Percentiles rank a stretch among this genome's conserved stretches.
Evolutionary conservation across 1,284 basidiomycete genomes (phyloP).

Genomic region (Sanghuangporus baumii): DNA sequence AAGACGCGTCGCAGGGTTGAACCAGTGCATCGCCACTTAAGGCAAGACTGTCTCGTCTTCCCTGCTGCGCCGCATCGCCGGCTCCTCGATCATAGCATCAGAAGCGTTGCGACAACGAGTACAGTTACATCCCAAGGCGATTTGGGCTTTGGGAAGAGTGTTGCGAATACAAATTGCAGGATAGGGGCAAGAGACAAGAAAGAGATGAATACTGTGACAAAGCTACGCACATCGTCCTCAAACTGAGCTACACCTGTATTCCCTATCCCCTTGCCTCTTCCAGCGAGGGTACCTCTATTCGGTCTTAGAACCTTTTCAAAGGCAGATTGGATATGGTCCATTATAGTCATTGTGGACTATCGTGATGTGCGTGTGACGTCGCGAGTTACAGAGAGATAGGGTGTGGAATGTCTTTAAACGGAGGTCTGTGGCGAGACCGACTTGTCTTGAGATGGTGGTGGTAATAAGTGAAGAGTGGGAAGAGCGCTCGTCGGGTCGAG

Average conservation of each 20-base stretch:
- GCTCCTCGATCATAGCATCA: background rate
- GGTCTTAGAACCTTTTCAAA: constrained; percentile 16
- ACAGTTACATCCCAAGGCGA: background rate
- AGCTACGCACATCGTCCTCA: constrained; percentile 21
- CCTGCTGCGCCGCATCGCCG: constrained; percentile 1
- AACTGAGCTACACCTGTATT: constrained; percentile 13
- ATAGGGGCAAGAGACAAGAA: background rate
- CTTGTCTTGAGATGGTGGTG: background rate
- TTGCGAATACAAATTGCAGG: background rate
- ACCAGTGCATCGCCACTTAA: constrained; percentile 12
- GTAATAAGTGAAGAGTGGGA: background rate
- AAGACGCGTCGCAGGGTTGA: constrained; percentile 11
- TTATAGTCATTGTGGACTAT: constrained; percentile 10
- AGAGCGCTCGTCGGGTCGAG: background rate
- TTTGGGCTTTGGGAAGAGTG: background rate
- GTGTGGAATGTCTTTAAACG: background rate
- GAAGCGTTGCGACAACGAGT: background rate
- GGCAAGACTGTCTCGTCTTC: constrained; percentile 13
- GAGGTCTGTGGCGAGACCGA: background rate
- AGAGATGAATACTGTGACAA: background rate
- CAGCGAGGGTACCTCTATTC: background rate
- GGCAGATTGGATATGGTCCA: constrained; percentile 18
- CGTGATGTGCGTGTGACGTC: background rate
- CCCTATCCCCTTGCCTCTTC: constrained; percentile 15
- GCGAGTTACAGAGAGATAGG: background rate